Conservation (phyloP, 768 basidiomycete genomes). For the Trametes cinnabarina region DNA sequence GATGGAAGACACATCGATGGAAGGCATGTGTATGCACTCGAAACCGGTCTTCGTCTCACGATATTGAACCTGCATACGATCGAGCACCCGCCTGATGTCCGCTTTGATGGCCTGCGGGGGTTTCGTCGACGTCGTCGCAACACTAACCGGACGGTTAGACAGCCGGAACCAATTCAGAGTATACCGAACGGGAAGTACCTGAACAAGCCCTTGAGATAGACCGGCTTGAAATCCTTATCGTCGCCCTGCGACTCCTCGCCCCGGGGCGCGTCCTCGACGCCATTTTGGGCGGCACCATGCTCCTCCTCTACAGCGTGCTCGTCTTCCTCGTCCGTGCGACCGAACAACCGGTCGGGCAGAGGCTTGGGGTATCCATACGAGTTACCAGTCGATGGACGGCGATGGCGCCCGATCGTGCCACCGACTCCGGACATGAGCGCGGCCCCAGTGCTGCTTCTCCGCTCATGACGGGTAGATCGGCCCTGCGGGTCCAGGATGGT, state of each 20-base stretch:
- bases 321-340: conserved; percentile 46
- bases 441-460: conserved; percentile 75
- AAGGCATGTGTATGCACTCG: conserved; percentile 94
- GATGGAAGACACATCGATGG: conserved; percentile 85
- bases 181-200: conserved; percentile 50
- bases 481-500: conserved; percentile 73
- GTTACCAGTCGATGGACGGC: conserved; percentile 71
- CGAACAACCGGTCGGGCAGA: conserved; percentile 47
- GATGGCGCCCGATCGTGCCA: conserved; percentile 64
- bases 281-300: conserved; percentile 33
- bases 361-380: conserved; percentile 33
- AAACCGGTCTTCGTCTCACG: conserved; percentile 88
- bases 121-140: conserved; percentile 94
- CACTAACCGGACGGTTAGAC: conserved; percentile 44
- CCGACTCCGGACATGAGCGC: conserved; percentile 45
- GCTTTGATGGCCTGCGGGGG: conserved; percentile 72
- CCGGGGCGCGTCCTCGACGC: conserved; percentile 31
- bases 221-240: conserved; percentile 86
- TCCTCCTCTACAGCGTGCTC: conserved; percentile 42
- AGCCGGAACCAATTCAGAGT: background rate
- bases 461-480: conserved; percentile 61
- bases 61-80: conserved; percentile 94
- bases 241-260: conserved; percentile 47
- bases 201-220: conserved; percentile 95
- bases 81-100: conserved; percentile 84